phyloP scores from a whole-genome alignment of 345 rosid genomes.

The Boechera stricta region DNA sequence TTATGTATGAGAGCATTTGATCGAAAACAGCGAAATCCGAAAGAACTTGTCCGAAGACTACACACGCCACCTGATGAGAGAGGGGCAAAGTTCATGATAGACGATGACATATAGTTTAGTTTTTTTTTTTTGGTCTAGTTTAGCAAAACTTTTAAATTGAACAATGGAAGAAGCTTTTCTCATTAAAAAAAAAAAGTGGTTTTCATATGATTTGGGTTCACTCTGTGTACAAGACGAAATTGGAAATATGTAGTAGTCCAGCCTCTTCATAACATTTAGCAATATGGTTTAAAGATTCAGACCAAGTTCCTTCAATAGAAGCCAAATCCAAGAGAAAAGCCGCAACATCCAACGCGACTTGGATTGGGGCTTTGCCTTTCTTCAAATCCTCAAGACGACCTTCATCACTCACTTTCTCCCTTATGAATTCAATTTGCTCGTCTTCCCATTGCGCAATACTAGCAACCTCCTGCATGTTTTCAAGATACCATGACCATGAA shows the following conservation, averaged over 20 bases:
- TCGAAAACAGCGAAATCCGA: conserved; percentile 37
- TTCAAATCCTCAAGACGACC: conserved; percentile 80
- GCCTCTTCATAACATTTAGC: conserved; percentile 79
- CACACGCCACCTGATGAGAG: conserved; percentile 43
- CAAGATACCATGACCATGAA: neutral
- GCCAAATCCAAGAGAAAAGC: conserved; percentile 94
- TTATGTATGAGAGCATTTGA: conserved; percentile 67
- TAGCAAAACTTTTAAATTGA: neutral
- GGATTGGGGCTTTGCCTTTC: conserved; percentile 83
- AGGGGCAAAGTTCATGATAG: conserved; percentile 28
- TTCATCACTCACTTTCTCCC: conserved; percentile 78
- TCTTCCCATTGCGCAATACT: conserved; percentile 87
- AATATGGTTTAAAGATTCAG: conserved; percentile 54
- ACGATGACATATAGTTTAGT: neutral
- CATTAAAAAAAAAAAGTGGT: neutral
- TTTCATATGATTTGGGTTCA: conserved; percentile 28
- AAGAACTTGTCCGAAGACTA: conserved; percentile 47
- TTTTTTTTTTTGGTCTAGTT: neutral
- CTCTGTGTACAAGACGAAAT: conserved; percentile 62
- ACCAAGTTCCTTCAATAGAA: conserved; percentile 86
- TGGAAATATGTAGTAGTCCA: conserved; percentile 66
- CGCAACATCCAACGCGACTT: conserved; percentile 81
- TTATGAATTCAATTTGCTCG: conserved; percentile 83
- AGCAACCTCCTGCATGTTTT: conserved; percentile 65
- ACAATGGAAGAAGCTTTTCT: too few relatives aligned